Evolutionary conservation across 257 asterid genomes (phyloP).

Genomic region (Ligustrum vulgare): DNA sequence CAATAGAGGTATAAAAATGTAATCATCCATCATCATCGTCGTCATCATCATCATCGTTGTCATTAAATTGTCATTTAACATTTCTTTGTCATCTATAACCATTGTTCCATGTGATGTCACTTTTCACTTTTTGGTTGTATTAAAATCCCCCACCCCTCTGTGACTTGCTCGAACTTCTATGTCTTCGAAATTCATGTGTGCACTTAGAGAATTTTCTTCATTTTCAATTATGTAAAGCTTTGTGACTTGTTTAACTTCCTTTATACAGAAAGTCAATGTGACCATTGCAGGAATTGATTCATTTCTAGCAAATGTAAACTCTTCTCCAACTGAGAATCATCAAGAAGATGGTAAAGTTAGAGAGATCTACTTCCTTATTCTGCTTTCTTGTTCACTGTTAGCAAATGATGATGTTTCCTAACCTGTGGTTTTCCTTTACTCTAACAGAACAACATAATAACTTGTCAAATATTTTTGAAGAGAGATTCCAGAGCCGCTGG

Average conservation of each 20-base stretch:
- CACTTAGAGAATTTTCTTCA: constrained; percentile 12
- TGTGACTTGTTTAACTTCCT: constrained; percentile 25
- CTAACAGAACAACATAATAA: constrained; percentile 38
- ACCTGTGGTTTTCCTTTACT: constrained; percentile 20
- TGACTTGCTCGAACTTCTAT: not conserved
- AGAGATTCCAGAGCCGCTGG: constrained; percentile 69
- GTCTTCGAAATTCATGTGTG: constrained; percentile 12
- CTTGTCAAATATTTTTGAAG: constrained; percentile 30
- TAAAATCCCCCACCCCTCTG: constrained; percentile 8
- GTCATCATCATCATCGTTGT: no score
- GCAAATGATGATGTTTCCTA: constrained; percentile 16
- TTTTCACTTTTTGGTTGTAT: constrained; percentile 20
- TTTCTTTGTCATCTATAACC: not conserved
- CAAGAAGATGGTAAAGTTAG: constrained; percentile 43
- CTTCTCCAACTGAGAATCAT: constrained; percentile 32
- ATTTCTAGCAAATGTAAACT: constrained; percentile 36
- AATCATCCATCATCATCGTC: no score
- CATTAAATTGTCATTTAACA: constrained; percentile 15
- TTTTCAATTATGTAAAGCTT: constrained; percentile 25
- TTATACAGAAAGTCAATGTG: constrained; percentile 43
- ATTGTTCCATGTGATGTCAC: not conserved
- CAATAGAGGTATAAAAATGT: constrained; percentile 39
- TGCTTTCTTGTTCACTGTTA: constrained; percentile 19
- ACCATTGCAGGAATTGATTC: constrained; percentile 29
- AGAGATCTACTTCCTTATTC: constrained; percentile 18